Base-by-base conservation (phyloP, 2,329 filamentous ascomycete species). In the Endothia cerciana region DNA sequence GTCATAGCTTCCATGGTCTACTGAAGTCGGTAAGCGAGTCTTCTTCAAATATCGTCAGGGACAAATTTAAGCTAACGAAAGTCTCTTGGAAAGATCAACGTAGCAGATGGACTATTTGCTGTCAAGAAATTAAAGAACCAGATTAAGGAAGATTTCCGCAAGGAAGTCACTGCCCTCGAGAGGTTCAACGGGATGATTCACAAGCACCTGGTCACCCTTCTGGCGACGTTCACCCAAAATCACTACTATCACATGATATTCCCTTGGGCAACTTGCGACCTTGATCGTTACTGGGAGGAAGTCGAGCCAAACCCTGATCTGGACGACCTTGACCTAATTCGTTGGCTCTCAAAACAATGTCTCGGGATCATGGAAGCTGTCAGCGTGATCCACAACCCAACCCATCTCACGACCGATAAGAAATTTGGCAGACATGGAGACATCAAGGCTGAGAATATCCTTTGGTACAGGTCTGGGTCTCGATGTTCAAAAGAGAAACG, bases 391-490 rank as follows among this genome's bases (percentile, higher is more conserved):
- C 63, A 65, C 41, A 65, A 65, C 25, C 57, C 58, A 2, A 7
- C 28, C 1, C 63, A 65, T 15, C 49, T 65, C 3, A n/a, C 5
- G 0, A 2, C 58, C 1, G 63, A 55, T 0, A 56, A 25, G 11
- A 36, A 11, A 6, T 67, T 36, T n/a, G 68, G 69, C 1, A 47
- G 64, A 19, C 70, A 72, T 38, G 70, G 70, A 10, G 71, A 72
- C 28, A 71, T 72, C 40, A 72, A 72, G 36, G 69, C 70, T 0
- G 66, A 70, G 19, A 72, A 72, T 28, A 70, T 72, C 1, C 66
- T 72, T 7, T 72, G 68, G 67, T 72, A 68, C 22, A 43, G 36
- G 2, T 45, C 49, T 6, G 30, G 40, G 1, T 13, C 51, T 10
- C 49, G 28, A 15, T 6, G 15, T 33, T 30, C 25, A n/a, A 56